Base-by-base conservation (phyloP, 2,329 filamentous ascomycete species). In the Nothopassalora personata region DNA sequence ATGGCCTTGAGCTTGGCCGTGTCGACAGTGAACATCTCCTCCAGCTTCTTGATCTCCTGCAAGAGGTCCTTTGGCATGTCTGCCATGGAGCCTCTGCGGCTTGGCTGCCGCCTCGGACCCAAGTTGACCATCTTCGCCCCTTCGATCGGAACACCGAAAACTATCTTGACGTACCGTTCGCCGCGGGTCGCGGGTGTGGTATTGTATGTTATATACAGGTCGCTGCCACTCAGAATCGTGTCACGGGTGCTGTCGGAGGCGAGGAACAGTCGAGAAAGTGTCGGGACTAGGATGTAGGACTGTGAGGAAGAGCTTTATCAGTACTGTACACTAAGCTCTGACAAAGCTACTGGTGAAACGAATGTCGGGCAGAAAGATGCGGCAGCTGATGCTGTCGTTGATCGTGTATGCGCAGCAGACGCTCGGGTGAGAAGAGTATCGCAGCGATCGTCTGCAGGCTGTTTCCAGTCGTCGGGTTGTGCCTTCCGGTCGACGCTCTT, bases 11-110 rank as follows among this genome's bases (percentile, higher is more conserved):
- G 85, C 79, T 90, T 96, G 39, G 83, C 77, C 0, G 82, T 82
- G 65, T 88, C 83, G 49, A 97, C 86, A 10, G 86, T 89, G 76
- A 99, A 96, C 56, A 88, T 76, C 59, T 91, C 83, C 79, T 97
- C 94, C 27, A 97, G 83, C 62, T 84, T 81, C 74, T 89, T 86
- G 72, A 97, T 92, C 77, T 97, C 88, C 56, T 82, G 75, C 73
- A 90, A 79, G 65, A 97, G 83, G 76, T 91, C 86, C 78, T 91
- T 89, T 64, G 93, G 92, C 75, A 96, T 83, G 79, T 97, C 91
- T 75, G 87, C 86, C 85, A 94, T 90, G 64, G 92, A 96, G 73
- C 89, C 89, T 83, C 89, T 90, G 71, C 86, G 85, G 76, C 85
- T 86, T 46, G 85, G 86, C 64, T 81, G 80, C 71, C 80, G 82